Conservation (phyloP, 2,329 filamentous ascomycete species). For the Periconia sp. region DNA sequence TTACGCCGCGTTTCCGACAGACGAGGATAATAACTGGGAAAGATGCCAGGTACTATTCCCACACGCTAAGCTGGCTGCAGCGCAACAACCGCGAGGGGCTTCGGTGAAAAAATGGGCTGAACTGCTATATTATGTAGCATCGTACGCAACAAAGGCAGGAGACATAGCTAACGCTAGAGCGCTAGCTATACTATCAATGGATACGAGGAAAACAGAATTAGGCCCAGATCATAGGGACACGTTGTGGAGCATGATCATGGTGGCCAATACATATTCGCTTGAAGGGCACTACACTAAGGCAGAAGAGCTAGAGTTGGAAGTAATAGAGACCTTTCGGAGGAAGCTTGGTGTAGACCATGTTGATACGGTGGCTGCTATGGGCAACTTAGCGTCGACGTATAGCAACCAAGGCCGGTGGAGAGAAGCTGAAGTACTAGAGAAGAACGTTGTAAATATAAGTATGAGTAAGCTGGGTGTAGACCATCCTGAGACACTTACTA, state of each 20-base stretch:
- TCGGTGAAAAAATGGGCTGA: conserved; percentile 5
- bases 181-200: too few relatives aligned
- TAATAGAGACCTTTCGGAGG: background rate
- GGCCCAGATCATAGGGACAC: too few relatives aligned
- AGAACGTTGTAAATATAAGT: background rate
- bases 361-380: conserved; percentile 1
- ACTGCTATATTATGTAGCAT: conserved; percentile 6
- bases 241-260: too few relatives aligned
- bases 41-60: conserved; percentile 31
- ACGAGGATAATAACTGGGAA: conserved; percentile 18
- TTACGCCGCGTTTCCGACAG: conserved; percentile 5
- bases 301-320: too few relatives aligned
- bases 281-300: background rate
- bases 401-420: conserved; percentile 1
- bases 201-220: too few relatives aligned
- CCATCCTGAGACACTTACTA: background rate
- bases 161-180: background rate
- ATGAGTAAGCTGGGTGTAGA: conserved; percentile 2
- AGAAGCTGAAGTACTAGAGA: background rate
- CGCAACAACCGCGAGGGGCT: conserved; percentile 1
- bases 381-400: background rate
- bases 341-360: background rate
- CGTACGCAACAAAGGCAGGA: conserved; percentile 5
- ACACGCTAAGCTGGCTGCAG: conserved; percentile 22
- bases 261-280: background rate